Percentiles rank a stretch among this genome's conserved stretches.
These are phyloP conservation scores for Mucor circinelloides DNA, from an alignment of 371 early-diverging fungal genomes.

Conservation along the genomic window DNA sequence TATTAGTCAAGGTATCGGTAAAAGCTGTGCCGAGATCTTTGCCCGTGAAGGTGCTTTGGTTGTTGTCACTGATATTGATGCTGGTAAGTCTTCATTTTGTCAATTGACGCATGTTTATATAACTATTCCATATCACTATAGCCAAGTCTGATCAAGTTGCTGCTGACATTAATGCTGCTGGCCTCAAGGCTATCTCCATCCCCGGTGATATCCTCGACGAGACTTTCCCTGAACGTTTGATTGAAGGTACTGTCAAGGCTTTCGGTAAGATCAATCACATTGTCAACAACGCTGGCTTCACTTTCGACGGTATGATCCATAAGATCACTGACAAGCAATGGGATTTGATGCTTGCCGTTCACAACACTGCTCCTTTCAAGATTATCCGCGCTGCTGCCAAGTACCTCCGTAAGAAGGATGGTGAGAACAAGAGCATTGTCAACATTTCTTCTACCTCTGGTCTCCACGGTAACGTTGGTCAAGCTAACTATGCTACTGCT, in stretches of 20 bases:
- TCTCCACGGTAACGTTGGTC: conserved; percentile 71
- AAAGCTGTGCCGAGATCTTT: conserved; percentile 72
- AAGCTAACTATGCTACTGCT: conserved; percentile 64
- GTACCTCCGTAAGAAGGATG: conserved; percentile 60
- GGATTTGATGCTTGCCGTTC: conserved; percentile 69
- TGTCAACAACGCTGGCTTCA: conserved; percentile 76
- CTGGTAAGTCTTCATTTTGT: conserved; percentile 16
- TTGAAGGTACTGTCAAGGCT: conserved; percentile 60
- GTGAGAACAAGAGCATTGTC: conserved; percentile 55
- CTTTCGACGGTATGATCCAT: conserved; percentile 72
- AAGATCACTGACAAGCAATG: conserved; percentile 72
- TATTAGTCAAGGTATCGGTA: conserved; percentile 77
- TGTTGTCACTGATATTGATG: conserved; percentile 70
- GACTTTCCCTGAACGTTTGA: conserved; percentile 60
- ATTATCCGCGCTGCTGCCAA: conserved; percentile 68
- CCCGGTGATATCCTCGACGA: conserved; percentile 60
- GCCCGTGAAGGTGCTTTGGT: conserved; percentile 81
- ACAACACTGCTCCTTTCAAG: conserved; percentile 72
- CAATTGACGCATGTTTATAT: background rate
- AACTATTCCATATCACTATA: conserved; percentile 6
- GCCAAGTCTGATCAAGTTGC: conserved; percentile 64
- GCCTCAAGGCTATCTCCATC: conserved; percentile 63
- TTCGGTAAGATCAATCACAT: conserved; percentile 74
- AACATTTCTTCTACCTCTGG: conserved; percentile 72
- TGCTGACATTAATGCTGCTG: conserved; percentile 60